Evolutionary conservation across 1,284 basidiomycete species (phyloP).

Genomic region (Melampsora larici-populina): DNA sequence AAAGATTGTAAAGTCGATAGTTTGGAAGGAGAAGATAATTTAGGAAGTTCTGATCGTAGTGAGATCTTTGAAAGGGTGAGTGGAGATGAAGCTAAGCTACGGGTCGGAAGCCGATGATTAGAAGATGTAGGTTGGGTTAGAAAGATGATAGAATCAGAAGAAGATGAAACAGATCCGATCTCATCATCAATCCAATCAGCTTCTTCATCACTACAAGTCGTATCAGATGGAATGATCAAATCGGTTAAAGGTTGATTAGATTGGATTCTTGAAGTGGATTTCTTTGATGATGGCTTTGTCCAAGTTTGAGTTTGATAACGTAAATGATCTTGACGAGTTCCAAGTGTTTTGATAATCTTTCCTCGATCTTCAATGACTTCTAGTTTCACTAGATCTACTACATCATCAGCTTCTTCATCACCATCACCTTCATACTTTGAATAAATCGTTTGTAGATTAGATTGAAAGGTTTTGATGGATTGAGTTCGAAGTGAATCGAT

Average conservation of each 20-base stretch:
- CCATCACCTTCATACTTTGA: slow-evolving; percentile 16
- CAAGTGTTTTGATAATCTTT: background rate
- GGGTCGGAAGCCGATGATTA: too few relatives aligned
- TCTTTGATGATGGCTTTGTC: too few relatives aligned
- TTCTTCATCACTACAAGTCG: background rate
- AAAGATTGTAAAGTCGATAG: background rate
- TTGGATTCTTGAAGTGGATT: background rate
- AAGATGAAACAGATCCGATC: background rate
- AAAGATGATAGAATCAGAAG: too few relatives aligned
- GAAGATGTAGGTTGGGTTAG: background rate
- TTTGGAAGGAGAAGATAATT: background rate
- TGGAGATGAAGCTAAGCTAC: too few relatives aligned
- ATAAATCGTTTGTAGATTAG: background rate
- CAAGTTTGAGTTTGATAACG: too few relatives aligned
- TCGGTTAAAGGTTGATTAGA: too few relatives aligned
- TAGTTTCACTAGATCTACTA: slow-evolving; percentile 5
- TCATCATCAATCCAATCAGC: background rate
- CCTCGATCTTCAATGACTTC: slow-evolving; percentile 18
- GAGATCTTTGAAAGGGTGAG: background rate
- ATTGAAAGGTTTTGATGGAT: slow-evolving; percentile 2
- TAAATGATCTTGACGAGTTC: background rate
- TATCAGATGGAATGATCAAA: too few relatives aligned
- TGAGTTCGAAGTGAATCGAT: slow-evolving; percentile 4
- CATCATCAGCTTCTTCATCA: slow-evolving; percentile 21
- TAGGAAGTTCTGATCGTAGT: background rate